Evolutionary conservation across 805 yeast species (phyloP).

Genomic region (Ogataea ganodermae): DNA sequence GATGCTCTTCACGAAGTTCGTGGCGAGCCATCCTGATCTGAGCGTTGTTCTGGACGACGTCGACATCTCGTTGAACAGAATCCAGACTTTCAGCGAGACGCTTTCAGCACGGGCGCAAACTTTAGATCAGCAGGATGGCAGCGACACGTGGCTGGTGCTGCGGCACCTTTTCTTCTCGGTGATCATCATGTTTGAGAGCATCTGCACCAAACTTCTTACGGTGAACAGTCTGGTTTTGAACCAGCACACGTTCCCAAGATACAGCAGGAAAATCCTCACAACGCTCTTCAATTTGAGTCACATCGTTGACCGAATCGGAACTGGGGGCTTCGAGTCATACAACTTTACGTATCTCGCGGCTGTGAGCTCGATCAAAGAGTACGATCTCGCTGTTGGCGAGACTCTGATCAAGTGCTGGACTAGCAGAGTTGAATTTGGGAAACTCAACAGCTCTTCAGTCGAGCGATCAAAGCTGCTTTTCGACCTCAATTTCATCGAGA

Average conservation of each 20-base stretch:
- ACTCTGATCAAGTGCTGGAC: constrained; percentile 34
- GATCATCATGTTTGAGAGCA: constrained; percentile 53
- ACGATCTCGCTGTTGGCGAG: constrained; percentile 31
- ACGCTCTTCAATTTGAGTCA: constrained; percentile 47
- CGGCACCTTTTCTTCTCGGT: constrained; percentile 46
- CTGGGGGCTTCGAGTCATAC: constrained; percentile 65
- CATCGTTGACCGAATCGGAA: constrained; percentile 54
- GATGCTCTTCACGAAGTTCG: constrained; percentile 34
- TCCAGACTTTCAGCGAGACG: constrained; percentile 35
- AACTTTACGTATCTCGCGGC: constrained; percentile 57
- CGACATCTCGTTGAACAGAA: constrained; percentile 27
- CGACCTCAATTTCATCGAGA: constrained; percentile 49
- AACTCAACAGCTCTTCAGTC: constrained; percentile 34
- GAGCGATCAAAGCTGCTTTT: constrained; percentile 45
- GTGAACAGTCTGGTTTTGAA: constrained; percentile 24
- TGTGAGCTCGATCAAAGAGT: constrained; percentile 42
- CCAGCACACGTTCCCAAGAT: constrained; percentile 16
- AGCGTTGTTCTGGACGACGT: constrained; percentile 19
- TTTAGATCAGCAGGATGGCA: constrained; percentile 11
- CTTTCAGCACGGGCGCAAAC: constrained; percentile 18
- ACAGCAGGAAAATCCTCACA: constrained; percentile 39
- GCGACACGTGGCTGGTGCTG: constrained; percentile 28
- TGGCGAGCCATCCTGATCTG: constrained; percentile 18
- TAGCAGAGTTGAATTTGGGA: constrained; percentile 24
- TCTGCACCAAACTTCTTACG: constrained; percentile 40